Percentiles rank a stretch among this genome's conserved stretches.
phyloP scores from a whole-genome alignment of 2,329 filamentous ascomycete species.

The Akanthomyces muscarius region DNA sequence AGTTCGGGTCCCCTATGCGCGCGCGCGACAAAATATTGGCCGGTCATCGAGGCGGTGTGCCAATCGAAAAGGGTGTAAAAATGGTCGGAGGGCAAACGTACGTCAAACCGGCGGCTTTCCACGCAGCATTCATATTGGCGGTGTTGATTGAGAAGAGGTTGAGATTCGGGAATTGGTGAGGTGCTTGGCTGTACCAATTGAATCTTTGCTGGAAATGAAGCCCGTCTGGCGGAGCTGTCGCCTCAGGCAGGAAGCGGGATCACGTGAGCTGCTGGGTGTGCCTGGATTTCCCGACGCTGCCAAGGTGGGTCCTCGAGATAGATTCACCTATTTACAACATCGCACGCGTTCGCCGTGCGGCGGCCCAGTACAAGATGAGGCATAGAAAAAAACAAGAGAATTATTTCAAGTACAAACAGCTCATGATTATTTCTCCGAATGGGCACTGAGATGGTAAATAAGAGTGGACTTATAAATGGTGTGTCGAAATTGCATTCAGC shows the following conservation, averaged over 20 bases:
- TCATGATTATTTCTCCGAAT: too few relatives aligned
- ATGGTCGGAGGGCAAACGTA: slow-evolving; percentile 48
- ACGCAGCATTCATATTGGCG: slow-evolving; percentile 89
- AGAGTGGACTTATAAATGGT: background rate
- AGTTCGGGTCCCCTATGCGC: slow-evolving; percentile 15
- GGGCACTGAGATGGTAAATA: too few relatives aligned
- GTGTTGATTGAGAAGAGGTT: slow-evolving; percentile 29
- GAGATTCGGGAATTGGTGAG: slow-evolving; percentile 28
- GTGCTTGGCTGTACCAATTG: slow-evolving; percentile 27
- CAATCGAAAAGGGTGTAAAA: slow-evolving; percentile 15
- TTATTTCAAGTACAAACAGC: too few relatives aligned
- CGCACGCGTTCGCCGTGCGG: background rate
- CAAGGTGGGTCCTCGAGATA: background rate
- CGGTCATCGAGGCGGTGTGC: slow-evolving; percentile 5
- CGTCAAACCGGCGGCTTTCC: slow-evolving; percentile 97
- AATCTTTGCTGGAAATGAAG: slow-evolving; percentile 35
- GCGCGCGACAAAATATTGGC: slow-evolving; percentile 25
- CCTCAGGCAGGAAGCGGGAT: slow-evolving; percentile 29
- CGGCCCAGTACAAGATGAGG: background rate
- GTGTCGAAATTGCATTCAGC: background rate
- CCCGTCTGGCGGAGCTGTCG: slow-evolving; percentile 24
- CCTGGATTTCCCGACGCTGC: slow-evolving; percentile 1
- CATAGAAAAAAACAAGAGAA: background rate
- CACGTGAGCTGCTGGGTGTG: slow-evolving; percentile 22
- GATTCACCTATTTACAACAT: background rate